phyloP scores from a whole-genome alignment of 495 filamentous ascomycete genomes.

The Extremus antarcticus region DNA sequence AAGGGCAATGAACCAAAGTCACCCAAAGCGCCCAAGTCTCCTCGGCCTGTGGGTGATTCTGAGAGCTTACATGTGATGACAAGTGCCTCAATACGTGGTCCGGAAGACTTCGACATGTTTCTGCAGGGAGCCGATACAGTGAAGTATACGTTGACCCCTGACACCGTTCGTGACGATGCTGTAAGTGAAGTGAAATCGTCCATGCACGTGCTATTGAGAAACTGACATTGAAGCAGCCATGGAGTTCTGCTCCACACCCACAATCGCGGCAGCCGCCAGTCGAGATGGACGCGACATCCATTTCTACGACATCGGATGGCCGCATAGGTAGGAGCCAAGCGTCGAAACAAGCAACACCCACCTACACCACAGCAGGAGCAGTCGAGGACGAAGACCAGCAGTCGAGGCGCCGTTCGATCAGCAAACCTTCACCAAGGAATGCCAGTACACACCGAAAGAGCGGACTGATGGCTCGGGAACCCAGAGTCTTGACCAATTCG shows the following conservation, averaged over 20 bases:
- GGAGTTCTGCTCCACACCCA: background rate
- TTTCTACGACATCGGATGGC: conserved; percentile 1
- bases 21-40: background rate
- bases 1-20: conserved; percentile 9
- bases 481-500: conserved; percentile 52
- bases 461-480: conserved; percentile 47
- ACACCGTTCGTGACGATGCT: conserved; percentile 76
- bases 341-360: conserved; percentile 13
- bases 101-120: conserved; percentile 61
- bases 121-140: conserved; percentile 87
- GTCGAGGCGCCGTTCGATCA: conserved; percentile 6
- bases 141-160: conserved; percentile 85
- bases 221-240: background rate
- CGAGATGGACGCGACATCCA: conserved; percentile 14
- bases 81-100: conserved; percentile 17
- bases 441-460: conserved; percentile 6
- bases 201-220: background rate
- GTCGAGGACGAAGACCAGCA: background rate
- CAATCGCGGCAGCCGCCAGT: conserved; percentile 5
- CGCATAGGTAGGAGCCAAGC: conserved; percentile 8
- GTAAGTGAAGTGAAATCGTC: conserved; percentile 40
- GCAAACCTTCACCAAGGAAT: conserved; percentile 13
- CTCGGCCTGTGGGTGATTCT: background rate
- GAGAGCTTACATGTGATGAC: conserved; percentile 2
- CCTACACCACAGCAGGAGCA: background rate